Evolutionary conservation across 78 protist species (phyloP).

Genomic region (Polysphondylium violaceum): DNA sequence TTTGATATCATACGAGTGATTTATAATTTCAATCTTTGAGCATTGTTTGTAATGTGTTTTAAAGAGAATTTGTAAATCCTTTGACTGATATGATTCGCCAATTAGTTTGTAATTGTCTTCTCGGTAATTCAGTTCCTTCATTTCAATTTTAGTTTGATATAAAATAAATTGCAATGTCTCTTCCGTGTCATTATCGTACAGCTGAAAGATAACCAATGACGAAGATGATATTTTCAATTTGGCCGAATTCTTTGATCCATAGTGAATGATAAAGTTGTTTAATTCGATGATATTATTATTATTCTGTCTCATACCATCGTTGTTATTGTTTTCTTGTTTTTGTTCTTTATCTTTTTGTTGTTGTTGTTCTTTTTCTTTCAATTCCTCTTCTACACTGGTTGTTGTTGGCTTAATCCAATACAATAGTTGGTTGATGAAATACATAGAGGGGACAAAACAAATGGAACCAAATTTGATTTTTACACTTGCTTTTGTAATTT

Average conservation of each 20-base stretch:
- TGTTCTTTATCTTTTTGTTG: background rate
- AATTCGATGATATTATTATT: slow-evolving; percentile 11
- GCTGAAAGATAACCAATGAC: background rate
- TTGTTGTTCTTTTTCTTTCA: background rate
- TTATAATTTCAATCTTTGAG: slow-evolving; percentile 30
- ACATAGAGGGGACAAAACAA: slow-evolving; percentile 36
- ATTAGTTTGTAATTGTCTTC: background rate
- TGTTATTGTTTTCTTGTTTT: slow-evolving; percentile 3
- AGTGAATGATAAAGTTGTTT: slow-evolving; percentile 12
- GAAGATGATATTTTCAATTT: background rate
- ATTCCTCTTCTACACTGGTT: background rate
- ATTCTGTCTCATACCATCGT: too few relatives aligned
- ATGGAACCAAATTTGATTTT: background rate
- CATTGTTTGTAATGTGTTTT: slow-evolving; percentile 9
- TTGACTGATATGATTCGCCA: slow-evolving; percentile 11
- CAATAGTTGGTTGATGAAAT: slow-evolving; percentile 12
- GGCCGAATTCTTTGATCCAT: slow-evolving; percentile 16
- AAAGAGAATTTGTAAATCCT: slow-evolving; percentile 16
- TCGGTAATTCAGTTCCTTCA: slow-evolving; percentile 15
- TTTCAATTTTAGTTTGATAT: background rate
- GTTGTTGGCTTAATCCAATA: slow-evolving; percentile 20
- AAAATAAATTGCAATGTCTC: slow-evolving; percentile 10
- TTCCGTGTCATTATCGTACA: background rate
- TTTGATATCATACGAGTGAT: slow-evolving; percentile 18
- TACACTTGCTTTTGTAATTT: slow-evolving; percentile 6